These are phyloP conservation scores for Priceomyces haplophilus DNA, from an alignment of 805 yeast species.

Conservation along the genomic window DNA sequence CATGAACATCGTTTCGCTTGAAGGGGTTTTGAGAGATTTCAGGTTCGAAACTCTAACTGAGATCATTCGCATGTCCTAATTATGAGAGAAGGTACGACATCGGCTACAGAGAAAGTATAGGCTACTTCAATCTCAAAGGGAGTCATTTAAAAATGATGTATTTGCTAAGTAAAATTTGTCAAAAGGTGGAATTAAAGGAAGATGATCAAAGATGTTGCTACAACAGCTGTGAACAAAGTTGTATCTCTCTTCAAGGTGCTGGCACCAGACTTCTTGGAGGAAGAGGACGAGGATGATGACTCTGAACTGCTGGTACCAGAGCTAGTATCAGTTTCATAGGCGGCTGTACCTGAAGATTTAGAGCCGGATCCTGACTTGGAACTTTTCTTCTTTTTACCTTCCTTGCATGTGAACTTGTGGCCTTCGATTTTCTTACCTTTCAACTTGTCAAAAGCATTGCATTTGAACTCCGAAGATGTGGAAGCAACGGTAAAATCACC, in stretches of 20 bases:
- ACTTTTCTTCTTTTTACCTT: constrained; percentile 25
- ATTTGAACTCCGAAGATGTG: constrained; percentile 36
- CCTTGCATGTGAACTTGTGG: constrained; percentile 42
- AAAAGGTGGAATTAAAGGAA: neutral
- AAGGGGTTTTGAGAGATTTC: too few relatives aligned
- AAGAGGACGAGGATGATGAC: constrained; percentile 13
- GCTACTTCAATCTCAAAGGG: too few relatives aligned
- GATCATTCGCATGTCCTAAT: too few relatives aligned
- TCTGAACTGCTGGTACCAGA: constrained; percentile 8
- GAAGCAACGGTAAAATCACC: constrained; percentile 40
- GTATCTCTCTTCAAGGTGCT: constrained; percentile 14
- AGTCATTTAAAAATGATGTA: too few relatives aligned
- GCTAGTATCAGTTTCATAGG: constrained; percentile 17
- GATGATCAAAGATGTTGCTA: neutral
- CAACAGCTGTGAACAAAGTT: constrained; percentile 9
- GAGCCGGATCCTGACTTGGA: constrained; percentile 14
- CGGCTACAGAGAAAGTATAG: too few relatives aligned
- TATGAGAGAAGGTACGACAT: too few relatives aligned
- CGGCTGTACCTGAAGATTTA: constrained; percentile 17
- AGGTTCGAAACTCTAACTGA: too few relatives aligned
- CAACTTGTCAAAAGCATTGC: constrained; percentile 34
- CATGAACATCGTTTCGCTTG: neutral
- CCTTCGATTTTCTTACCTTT: constrained; percentile 35
- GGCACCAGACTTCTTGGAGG: constrained; percentile 22
- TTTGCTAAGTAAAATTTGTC: neutral